phyloP scores from a whole-genome alignment of 2,329 filamentous ascomycete genomes.

The Colletotrichum brevisporum region DNA sequence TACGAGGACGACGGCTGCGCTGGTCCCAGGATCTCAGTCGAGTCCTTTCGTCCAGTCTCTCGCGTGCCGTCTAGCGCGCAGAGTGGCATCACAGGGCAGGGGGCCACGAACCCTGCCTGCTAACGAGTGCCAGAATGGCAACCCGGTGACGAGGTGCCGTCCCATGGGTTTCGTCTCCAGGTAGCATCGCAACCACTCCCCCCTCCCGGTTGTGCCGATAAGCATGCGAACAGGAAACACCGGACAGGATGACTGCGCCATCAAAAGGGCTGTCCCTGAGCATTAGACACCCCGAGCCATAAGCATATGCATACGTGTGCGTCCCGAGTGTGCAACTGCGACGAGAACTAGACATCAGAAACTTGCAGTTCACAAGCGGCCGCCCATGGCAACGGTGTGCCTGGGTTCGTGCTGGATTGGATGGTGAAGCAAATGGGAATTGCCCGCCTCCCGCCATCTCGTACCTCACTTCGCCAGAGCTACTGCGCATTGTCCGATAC shows the following conservation, averaged over 20 bases:
- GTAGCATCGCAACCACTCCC: slow-evolving; percentile 1
- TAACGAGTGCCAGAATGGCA: slow-evolving; percentile 10
- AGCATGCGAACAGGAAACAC: neutral
- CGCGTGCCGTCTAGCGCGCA: slow-evolving; percentile 12
- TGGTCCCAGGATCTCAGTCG: too few species aligned
- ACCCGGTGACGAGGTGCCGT: slow-evolving; percentile 21
- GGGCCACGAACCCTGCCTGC: slow-evolving; percentile 21
- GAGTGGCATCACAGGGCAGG: slow-evolving; percentile 18
- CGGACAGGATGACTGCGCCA: slow-evolving; percentile 1
- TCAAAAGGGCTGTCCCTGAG: slow-evolving; percentile 9
- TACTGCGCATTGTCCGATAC: slow-evolving; percentile 20
- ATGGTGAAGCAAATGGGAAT: slow-evolving; percentile 36
- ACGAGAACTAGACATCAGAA: slow-evolving; percentile 22
- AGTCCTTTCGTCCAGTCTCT: slow-evolving; percentile 18
- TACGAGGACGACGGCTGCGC: too few species aligned
- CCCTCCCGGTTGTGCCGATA: slow-evolving; percentile 8
- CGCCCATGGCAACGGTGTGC: slow-evolving; percentile 18
- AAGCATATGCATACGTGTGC: slow-evolving; percentile 30
- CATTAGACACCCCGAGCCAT: slow-evolving; percentile 19
- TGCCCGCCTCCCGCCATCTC: slow-evolving; percentile 31
- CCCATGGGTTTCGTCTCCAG: slow-evolving; percentile 26
- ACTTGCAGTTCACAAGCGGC: slow-evolving; percentile 32
- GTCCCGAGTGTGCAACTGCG: slow-evolving; percentile 28
- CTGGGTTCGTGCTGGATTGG: slow-evolving; percentile 31
- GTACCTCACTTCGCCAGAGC: slow-evolving; percentile 4